These are phyloP conservation scores for Yamadazyma olivae DNA, from an alignment of 805 yeast species.

Conservation along the genomic window DNA sequence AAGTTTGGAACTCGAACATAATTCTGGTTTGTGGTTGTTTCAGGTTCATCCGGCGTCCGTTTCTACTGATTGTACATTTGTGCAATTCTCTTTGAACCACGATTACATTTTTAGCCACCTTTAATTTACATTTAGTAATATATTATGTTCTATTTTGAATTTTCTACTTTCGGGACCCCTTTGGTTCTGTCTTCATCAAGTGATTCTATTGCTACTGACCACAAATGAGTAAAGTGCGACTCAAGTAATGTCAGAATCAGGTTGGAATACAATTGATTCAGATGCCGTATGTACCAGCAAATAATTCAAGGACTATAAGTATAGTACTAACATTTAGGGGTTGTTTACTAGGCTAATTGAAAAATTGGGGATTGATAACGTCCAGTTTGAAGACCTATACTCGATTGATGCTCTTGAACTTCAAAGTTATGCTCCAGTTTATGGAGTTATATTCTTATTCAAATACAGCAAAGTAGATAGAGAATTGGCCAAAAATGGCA, in stretches of 20 bases:
- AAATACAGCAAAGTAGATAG: conserved; percentile 49
- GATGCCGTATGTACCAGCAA: conserved; percentile 45
- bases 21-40: no score
- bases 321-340: conserved; percentile 33
- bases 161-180: no score
- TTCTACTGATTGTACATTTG: no score
- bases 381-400: conserved; percentile 58
- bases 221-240: no score
- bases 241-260: conserved; percentile 20
- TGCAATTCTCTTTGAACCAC: no score
- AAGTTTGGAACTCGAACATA: no score
- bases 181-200: no score
- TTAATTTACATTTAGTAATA: no score
- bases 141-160: no score
- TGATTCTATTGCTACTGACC: no score
- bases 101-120: no score
- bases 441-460: conserved; percentile 63
- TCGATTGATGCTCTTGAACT: conserved; percentile 47
- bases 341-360: conserved; percentile 64
- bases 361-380: conserved; percentile 47
- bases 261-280: conserved; percentile 66
- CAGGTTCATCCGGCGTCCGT: no score
- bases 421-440: conserved; percentile 36
- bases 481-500: conserved; percentile 21
- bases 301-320: neutral